A percentile compares a stretch with the other conserved stretches of the same genome.
phyloP scores from a whole-genome alignment of 2,329 filamentous ascomycete species.

The Phialophora verrucosa region DNA sequence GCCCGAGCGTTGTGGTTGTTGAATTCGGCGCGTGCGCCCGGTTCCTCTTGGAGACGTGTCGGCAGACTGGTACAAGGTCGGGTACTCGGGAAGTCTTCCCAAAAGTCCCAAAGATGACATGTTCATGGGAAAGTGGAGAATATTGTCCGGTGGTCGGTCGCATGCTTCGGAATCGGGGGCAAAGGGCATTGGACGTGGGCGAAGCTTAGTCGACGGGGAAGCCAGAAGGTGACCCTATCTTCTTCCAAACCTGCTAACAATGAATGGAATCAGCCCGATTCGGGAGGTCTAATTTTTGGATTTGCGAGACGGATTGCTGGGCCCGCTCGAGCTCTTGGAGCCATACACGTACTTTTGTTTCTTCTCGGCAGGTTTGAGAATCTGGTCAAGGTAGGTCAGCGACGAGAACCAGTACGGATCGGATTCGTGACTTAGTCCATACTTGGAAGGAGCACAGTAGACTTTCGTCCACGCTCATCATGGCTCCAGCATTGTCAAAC shows the following conservation, averaged over 20 bases:
- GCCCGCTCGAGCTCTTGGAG: slow-evolving; percentile 72
- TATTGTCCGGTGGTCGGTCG: slow-evolving; percentile 21
- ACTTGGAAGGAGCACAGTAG: slow-evolving; percentile 99
- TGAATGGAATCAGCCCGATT: slow-evolving; percentile 66
- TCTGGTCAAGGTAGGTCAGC: slow-evolving; percentile 59
- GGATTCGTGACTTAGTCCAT: slow-evolving; percentile 39
- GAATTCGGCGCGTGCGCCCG: slow-evolving; percentile 16
- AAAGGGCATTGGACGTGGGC: slow-evolving; percentile 25
- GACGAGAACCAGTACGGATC: neutral
- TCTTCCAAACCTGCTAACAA: slow-evolving; percentile 88
- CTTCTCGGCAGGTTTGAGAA: slow-evolving; percentile 99
- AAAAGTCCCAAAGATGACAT: slow-evolving; percentile 23
- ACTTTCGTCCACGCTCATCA: slow-evolving; percentile 99
- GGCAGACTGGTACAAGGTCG: slow-evolving; percentile 28
- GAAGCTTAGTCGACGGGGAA: slow-evolving; percentile 30
- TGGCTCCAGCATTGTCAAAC: slow-evolving; percentile 98
- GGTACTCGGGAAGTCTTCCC: slow-evolving; percentile 21
- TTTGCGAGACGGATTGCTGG: slow-evolving; percentile 73
- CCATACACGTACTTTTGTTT: slow-evolving; percentile 99
- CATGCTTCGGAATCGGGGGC: slow-evolving; percentile 23
- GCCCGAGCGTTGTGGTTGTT: neutral
- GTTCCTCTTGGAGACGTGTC: slow-evolving; percentile 12
- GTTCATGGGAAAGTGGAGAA: slow-evolving; percentile 23
- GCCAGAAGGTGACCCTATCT: slow-evolving; percentile 63
- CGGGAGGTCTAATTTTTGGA: slow-evolving; percentile 65